Conservation (phyloP, 75 land plant species). For the Adiantum capillusveneris region DNA sequence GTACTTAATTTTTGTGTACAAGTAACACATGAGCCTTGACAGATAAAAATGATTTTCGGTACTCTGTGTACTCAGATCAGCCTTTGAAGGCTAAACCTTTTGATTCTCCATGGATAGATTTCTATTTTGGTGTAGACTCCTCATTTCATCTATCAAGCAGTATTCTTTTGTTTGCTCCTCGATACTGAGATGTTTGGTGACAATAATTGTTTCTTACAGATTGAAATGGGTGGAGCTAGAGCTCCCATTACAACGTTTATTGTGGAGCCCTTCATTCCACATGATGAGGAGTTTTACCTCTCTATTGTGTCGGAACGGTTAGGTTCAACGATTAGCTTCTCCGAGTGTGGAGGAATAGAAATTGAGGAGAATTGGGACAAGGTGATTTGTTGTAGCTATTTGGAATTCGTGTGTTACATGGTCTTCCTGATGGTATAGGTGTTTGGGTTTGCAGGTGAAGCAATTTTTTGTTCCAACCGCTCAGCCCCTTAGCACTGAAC, state of each 20-base stretch:
- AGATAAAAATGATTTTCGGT: too few species aligned
- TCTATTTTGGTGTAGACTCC: background rate
- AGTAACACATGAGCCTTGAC: too few species aligned
- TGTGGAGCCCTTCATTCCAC: slow-evolving; percentile 52
- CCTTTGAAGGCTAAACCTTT: too few species aligned
- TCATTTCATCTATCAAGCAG: too few species aligned
- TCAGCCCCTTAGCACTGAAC: slow-evolving; percentile 29
- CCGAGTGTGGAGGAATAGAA: slow-evolving; percentile 52
- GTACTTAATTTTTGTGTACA: too few species aligned
- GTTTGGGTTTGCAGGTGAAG: slow-evolving; percentile 32
- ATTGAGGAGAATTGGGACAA: slow-evolving; percentile 59
- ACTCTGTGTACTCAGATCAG: too few species aligned
- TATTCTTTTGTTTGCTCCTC: too few species aligned
- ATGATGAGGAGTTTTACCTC: slow-evolving; percentile 36
- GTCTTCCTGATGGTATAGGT: background rate
- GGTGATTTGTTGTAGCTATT: slow-evolving; percentile 11
- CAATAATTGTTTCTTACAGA: slow-evolving; percentile 15
- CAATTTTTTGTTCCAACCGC: slow-evolving; percentile 35
- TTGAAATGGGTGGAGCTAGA: slow-evolving; percentile 45
- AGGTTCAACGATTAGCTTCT: slow-evolving; percentile 36
- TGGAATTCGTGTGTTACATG: background rate
- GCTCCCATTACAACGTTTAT: slow-evolving; percentile 52
- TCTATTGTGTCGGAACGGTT: slow-evolving; percentile 44
- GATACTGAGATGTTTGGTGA: too few species aligned
- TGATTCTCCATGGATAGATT: too few species aligned